A percentile compares a stretch with the other conserved stretches of the same genome.
phyloP scores from a whole-genome alignment of 2,329 filamentous ascomycete genomes.

The Epichloe scottii region DNA sequence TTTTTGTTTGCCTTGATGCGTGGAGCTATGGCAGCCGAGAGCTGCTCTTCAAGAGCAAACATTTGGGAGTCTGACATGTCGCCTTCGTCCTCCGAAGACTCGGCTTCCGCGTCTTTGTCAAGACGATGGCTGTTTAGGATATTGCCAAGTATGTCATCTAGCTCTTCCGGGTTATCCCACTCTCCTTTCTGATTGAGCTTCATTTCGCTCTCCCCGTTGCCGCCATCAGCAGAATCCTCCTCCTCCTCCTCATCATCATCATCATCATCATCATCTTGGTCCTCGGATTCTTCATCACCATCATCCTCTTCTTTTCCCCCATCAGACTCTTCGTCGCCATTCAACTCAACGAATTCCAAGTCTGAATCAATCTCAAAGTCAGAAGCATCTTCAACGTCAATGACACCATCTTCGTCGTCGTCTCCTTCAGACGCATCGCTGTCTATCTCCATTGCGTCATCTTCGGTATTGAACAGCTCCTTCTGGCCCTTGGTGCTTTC shows the following conservation, averaged over 20 bases:
- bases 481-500: slow-evolving; percentile 77
- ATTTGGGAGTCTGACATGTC: slow-evolving; percentile 97
- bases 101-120: slow-evolving; percentile 45
- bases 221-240: slow-evolving; percentile 23
- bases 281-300: slow-evolving; percentile 17
- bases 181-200: slow-evolving; percentile 26
- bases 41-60: slow-evolving; percentile 73
- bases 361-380: slow-evolving; percentile 27
- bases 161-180: slow-evolving; percentile 31
- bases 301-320: background rate
- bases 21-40: slow-evolving; percentile 76
- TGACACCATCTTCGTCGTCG: slow-evolving; percentile 23
- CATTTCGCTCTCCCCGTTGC: slow-evolving; percentile 28
- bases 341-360: slow-evolving; percentile 35
- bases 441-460: slow-evolving; percentile 43
- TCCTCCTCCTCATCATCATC: slow-evolving; percentile 8
- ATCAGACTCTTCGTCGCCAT: slow-evolving; percentile 29
- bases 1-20: slow-evolving; percentile 44
- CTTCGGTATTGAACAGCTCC: slow-evolving; percentile 65
- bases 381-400: slow-evolving; percentile 6
- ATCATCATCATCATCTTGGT: slow-evolving; percentile 24
- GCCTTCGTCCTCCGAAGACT: slow-evolving; percentile 48
- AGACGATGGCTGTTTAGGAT: slow-evolving; percentile 61
- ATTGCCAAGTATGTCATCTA: slow-evolving; percentile 66
- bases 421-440: slow-evolving; percentile 29